phyloP scores from a whole-genome alignment of 495 filamentous ascomycete species.

The Neurospora sp. region DNA sequence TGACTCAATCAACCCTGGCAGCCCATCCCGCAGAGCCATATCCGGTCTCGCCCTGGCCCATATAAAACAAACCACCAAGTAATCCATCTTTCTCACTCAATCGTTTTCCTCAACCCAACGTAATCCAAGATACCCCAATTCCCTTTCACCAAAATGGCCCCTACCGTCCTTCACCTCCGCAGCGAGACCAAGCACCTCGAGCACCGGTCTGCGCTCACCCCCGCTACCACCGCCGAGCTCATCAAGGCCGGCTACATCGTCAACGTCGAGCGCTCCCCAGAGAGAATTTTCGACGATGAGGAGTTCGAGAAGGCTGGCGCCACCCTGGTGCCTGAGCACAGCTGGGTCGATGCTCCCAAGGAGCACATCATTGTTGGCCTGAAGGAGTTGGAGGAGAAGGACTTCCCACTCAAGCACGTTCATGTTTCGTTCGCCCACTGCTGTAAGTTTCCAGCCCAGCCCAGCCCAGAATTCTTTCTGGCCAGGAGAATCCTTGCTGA shows the following conservation, averaged over 20 bases:
- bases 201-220: slow-evolving; percentile 45
- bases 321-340: slow-evolving; percentile 68
- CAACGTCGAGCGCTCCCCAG: slow-evolving; percentile 67
- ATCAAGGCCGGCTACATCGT: slow-evolving; percentile 77
- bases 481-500: neutral
- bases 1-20: neutral
- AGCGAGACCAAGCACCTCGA: slow-evolving; percentile 47
- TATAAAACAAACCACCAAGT: neutral
- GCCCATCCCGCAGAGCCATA: neutral
- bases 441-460: slow-evolving; percentile 13
- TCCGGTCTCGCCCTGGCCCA: neutral
- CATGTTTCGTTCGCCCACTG: slow-evolving; percentile 74
- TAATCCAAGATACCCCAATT: neutral
- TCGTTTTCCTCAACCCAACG: neutral
- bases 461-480: slow-evolving; percentile 16
- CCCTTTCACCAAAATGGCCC: slow-evolving; percentile 18
- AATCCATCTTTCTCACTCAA: neutral
- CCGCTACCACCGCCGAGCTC: slow-evolving; percentile 63
- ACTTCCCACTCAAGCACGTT: slow-evolving; percentile 75
- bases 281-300: slow-evolving; percentile 74
- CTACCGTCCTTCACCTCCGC: slow-evolving; percentile 35
- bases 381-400: slow-evolving; percentile 88
- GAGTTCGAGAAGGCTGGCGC: slow-evolving; percentile 57
- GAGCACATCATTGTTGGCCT: slow-evolving; percentile 82
- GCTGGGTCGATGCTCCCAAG: slow-evolving; percentile 65